phyloP scores from a whole-genome alignment of 306 rosid species.

The Arachis stenosperma region DNA sequence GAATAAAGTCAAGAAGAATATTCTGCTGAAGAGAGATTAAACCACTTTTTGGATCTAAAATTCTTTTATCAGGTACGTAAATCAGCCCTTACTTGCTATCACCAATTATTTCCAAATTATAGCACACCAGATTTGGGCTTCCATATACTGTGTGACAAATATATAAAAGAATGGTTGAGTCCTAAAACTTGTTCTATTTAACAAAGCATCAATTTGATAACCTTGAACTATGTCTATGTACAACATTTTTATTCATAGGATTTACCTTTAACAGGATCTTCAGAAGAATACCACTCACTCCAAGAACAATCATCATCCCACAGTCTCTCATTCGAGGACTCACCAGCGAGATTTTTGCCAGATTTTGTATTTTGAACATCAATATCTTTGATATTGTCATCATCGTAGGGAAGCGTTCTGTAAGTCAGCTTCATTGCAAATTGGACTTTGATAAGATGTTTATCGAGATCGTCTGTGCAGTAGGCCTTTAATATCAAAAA shows the following conservation, averaged over 20 bases:
- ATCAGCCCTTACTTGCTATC: slow-evolving; percentile 6
- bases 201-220: neutral
- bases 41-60: slow-evolving; percentile 7
- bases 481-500: slow-evolving; percentile 65
- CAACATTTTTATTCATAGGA: slow-evolving; percentile 3
- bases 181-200: neutral
- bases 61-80: neutral
- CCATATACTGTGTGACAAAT: neutral
- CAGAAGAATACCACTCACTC: slow-evolving; percentile 89
- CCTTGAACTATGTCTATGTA: slow-evolving; percentile 32
- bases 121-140: neutral
- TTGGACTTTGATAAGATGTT: slow-evolving; percentile 64
- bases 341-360: slow-evolving; percentile 48
- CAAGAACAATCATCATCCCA: slow-evolving; percentile 87
- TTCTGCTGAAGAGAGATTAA: neutral
- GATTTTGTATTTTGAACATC: slow-evolving; percentile 52
- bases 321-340: slow-evolving; percentile 51
- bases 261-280: slow-evolving; percentile 87
- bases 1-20: slow-evolving; percentile 12
- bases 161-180: neutral
- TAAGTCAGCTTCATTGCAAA: slow-evolving; percentile 78
- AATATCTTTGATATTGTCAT: slow-evolving; percentile 47
- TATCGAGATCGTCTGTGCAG: slow-evolving; percentile 64
- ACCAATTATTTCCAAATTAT: slow-evolving; percentile 11
- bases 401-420: slow-evolving; percentile 67